Conservation (phyloP, 192 early-diverging fungal species). For the Entrophospora sp. region DNA sequence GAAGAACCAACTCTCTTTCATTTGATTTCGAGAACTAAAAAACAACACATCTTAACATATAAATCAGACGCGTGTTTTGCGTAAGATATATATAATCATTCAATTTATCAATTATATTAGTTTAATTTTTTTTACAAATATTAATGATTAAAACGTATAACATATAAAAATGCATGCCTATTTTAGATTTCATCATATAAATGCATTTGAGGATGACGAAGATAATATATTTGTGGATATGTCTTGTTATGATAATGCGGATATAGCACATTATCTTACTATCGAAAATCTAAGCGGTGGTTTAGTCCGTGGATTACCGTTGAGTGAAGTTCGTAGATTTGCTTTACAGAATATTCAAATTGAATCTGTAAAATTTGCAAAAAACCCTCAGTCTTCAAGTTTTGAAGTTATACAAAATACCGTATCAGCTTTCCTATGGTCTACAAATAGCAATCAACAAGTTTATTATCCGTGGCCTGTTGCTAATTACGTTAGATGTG, state of each 20-base stretch:
- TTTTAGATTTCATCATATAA: conserved; percentile 60
- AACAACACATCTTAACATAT: conserved; percentile 61
- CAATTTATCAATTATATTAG: not conserved
- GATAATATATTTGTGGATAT: conserved; percentile 58
- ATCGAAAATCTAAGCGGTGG: conserved; percentile 42
- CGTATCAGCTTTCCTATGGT: not conserved
- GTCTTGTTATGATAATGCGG: conserved; percentile 52
- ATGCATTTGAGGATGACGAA: conserved; percentile 57
- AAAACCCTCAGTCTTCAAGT: conserved; percentile 20
- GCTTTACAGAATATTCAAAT: conserved; percentile 48
- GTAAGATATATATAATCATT: conserved; percentile 24
- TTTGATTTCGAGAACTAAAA: conserved; percentile 62
- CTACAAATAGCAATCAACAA: not conserved
- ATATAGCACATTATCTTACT: conserved; percentile 48
- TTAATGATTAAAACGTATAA: too few relatives aligned
- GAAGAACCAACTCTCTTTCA: conserved; percentile 54
- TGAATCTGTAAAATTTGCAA: conserved; percentile 46
- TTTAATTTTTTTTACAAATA: too few relatives aligned
- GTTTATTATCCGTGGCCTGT: not conserved
- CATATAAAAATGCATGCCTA: not conserved
- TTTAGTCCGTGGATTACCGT: conserved; percentile 31
- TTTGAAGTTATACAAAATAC: not conserved
- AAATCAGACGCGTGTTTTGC: conserved; percentile 53
- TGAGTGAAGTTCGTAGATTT: conserved; percentile 53
- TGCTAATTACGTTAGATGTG: conserved; percentile 12